phyloP scores from a whole-genome alignment of 1,284 basidiomycete genomes.

The Cutaneotrichosporon sp. region DNA sequence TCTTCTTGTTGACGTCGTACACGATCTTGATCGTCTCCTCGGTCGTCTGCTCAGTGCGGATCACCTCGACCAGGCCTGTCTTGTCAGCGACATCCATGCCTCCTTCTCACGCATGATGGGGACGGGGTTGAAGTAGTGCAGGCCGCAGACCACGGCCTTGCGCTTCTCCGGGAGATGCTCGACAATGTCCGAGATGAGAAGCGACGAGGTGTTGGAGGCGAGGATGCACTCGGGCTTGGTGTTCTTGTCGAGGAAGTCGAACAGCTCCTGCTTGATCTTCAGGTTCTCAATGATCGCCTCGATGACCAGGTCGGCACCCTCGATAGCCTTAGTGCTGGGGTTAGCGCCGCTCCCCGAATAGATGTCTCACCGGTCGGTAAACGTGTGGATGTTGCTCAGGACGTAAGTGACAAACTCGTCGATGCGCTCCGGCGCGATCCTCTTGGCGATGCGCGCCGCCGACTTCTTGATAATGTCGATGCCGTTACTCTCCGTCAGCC shows the following conservation, averaged over 20 bases:
- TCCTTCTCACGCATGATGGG: conserved; percentile 63
- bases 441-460: conserved; percentile 58
- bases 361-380: conserved; percentile 56
- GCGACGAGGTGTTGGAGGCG: conserved; percentile 59
- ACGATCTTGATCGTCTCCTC: conserved; percentile 56
- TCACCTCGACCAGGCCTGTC: conserved; percentile 61
- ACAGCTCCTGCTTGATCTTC: conserved; percentile 60
- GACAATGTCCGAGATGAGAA: conserved; percentile 59
- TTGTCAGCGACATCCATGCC: no score
- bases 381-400: conserved; percentile 56
- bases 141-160: conserved; percentile 55
- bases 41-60: conserved; percentile 57
- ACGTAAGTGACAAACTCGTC: conserved; percentile 50
- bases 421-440: conserved; percentile 54
- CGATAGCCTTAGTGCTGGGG: conserved; percentile 53
- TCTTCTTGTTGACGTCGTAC: conserved; percentile 56
- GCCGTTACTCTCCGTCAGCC: conserved; percentile 56
- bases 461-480: conserved; percentile 59
- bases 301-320: conserved; percentile 59
- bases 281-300: conserved; percentile 63
- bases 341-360: no score
- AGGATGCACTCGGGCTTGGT: conserved; percentile 53
- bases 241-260: conserved; percentile 56
- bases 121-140: conserved; percentile 60
- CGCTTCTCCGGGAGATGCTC: conserved; percentile 43